A percentile compares a stretch with the other conserved stretches of the same genome.
Evolutionary conservation across 495 filamentous ascomycete genomes (phyloP).

Genomic region (Aspergillus cristatus): DNA sequence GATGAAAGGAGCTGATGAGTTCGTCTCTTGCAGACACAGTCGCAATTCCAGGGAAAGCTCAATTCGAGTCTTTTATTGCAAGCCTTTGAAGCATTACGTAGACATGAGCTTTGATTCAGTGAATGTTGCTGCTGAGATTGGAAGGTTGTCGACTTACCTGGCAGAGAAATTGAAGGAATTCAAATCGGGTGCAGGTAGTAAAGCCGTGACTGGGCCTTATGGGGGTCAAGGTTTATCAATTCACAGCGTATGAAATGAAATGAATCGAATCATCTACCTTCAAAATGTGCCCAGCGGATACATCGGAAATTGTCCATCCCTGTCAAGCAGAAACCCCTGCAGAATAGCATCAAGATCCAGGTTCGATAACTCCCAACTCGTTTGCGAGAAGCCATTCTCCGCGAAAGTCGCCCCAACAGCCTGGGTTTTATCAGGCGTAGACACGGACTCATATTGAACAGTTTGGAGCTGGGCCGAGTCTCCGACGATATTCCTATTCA

Average conservation of each 20-base stretch:
- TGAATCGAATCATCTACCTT: background rate
- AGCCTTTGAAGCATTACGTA: slow-evolving; percentile 3
- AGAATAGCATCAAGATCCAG: slow-evolving; percentile 20
- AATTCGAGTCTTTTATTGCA: no score
- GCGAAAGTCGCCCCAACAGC: background rate
- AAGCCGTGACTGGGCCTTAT: slow-evolving; percentile 6
- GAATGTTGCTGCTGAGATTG: slow-evolving; percentile 5
- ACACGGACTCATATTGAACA: background rate
- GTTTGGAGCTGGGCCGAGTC: no score
- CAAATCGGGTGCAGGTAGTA: slow-evolving; percentile 1
- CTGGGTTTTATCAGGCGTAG: background rate
- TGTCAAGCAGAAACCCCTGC: slow-evolving; percentile 18
- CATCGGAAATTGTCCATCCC: slow-evolving; percentile 17
- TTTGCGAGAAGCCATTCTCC: slow-evolving; percentile 5
- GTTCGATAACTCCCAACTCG: slow-evolving; percentile 19
- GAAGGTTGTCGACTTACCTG: slow-evolving; percentile 5
- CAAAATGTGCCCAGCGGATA: slow-evolving; percentile 8
- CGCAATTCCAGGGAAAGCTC: no score
- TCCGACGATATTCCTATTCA: background rate
- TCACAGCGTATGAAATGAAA: background rate
- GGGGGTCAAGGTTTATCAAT: slow-evolving; percentile 2
- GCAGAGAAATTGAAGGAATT: slow-evolving; percentile 4
- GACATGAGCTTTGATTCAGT: slow-evolving; percentile 6
- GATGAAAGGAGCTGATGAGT: no score
- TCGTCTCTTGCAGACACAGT: no score